Evolutionary conservation across 805 yeast species (phyloP).

Genomic region (Candida silvatica): DNA sequence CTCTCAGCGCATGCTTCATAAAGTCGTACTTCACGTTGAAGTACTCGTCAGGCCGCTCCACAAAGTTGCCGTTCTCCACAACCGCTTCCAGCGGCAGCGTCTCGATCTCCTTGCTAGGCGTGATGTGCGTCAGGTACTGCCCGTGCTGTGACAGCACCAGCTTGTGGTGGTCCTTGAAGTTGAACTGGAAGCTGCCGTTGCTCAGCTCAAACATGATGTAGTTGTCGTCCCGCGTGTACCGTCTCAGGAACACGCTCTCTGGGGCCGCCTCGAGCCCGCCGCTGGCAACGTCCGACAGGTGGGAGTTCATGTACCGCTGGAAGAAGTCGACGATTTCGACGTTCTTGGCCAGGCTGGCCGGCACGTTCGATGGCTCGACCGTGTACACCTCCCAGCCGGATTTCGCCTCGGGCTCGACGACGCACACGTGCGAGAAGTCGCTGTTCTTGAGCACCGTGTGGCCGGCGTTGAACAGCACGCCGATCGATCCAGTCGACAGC

Average conservation of each 20-base stretch:
- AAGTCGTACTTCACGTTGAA: constrained; percentile 41
- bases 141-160: constrained; percentile 74
- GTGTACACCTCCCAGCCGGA: constrained; percentile 50
- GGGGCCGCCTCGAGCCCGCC: constrained; percentile 36
- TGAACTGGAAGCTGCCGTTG: constrained; percentile 88
- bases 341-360: constrained; percentile 51
- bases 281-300: constrained; percentile 66
- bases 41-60: constrained; percentile 34
- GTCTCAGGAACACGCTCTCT: constrained; percentile 68
- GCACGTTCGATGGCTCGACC: constrained; percentile 32
- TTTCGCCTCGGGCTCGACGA: constrained; percentile 38
- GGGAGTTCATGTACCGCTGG: constrained; percentile 86
- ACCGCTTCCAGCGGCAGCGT: constrained; percentile 49
- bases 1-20: constrained; percentile 61
- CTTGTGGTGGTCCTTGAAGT: constrained; percentile 92
- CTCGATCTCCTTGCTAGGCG: constrained; percentile 64
- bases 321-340: constrained; percentile 83
- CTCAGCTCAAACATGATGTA: constrained; percentile 90
- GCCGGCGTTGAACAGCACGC: constrained; percentile 82
- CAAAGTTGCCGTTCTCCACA: constrained; percentile 33
- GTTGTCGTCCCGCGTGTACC: constrained; percentile 71
- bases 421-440: constrained; percentile 58
- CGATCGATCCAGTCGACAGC: constrained; percentile 80
- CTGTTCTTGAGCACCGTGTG: constrained; percentile 69
- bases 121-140: constrained; percentile 68